Base-by-base conservation (phyloP, 2,329 filamentous ascomycete species). In the Pseudonectria buxi region DNA sequence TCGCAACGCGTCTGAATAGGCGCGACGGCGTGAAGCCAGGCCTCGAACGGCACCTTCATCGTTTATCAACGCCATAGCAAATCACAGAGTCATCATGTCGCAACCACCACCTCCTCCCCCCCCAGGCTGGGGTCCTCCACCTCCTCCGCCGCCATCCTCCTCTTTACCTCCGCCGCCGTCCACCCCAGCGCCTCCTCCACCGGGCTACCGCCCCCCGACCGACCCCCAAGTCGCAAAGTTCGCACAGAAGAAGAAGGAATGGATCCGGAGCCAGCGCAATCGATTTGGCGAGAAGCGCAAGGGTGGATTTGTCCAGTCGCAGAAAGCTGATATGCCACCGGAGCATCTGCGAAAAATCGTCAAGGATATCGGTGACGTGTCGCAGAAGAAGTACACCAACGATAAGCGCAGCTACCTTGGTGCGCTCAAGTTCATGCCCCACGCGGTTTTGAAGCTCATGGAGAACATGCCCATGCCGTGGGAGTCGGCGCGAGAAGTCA, bases 401-500 rank as follows among this genome's bases (percentile, higher is more conserved):
- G 92, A 98, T 69, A 98, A 98, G 74, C 79, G 92, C 50, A 95
- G 89, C 64, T 98, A 98, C 62, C 74, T 98, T 31, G 94, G 94
- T 44, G 92, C 94, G 24, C 67, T 98, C 45, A 98, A 98, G 67
- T 98, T 95, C 67, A 98, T 98, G 92, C 92, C 92, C 2, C 92
- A 98, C 59, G 92, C 92, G 6, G 92, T 98, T 10, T 67, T 98
- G 67, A 98, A 98, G 69, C 74, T 98, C 15, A 64, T 98, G 37
- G 92, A 98, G 68, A 98, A 98, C 55, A 98, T 98, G 92, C 92
- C 92, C 4, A 98, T 98, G 92, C 92, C 92, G 0, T 98, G 92
- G 92, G 92, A 98, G 67, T 92, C 88, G 38, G 81, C 87, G 16
- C 79, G 89, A 44, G 92, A 98, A 56, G 94, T 98, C 43, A 96